Evolutionary conservation across 2,329 filamentous ascomycete species (phyloP).

Genomic region (Alternaria gansuensis): DNA sequence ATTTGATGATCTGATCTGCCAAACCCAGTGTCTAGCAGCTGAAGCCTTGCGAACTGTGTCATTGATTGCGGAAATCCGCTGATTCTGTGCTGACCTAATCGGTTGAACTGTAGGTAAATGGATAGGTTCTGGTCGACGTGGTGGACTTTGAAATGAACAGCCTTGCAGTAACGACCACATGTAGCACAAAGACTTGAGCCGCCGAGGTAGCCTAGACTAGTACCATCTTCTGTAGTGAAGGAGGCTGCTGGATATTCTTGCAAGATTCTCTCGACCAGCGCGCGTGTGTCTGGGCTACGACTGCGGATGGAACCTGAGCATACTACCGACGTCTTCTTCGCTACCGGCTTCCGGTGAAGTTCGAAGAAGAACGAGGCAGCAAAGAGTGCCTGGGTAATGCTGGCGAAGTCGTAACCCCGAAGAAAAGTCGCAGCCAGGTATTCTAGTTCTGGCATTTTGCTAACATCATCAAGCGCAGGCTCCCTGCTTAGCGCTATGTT

Average conservation of each 20-base stretch:
- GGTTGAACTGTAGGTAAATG: conserved; percentile 20
- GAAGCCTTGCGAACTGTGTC: conserved; percentile 12
- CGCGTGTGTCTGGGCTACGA: conserved; percentile 15
- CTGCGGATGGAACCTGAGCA: conserved; percentile 22
- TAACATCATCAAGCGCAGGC: conserved; percentile 18
- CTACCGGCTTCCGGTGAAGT: conserved; percentile 13
- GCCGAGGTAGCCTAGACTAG: conserved; percentile 11
- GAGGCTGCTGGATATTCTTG: conserved; percentile 20
- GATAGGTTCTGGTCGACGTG: conserved; percentile 15
- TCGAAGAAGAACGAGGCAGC: conserved; percentile 26
- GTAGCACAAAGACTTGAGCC: conserved; percentile 12
- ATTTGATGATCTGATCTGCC: conserved; percentile 20
- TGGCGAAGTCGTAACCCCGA: conserved; percentile 19
- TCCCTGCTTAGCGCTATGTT: conserved; percentile 24
- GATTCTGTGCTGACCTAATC: conserved; percentile 16
- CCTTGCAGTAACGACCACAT: conserved; percentile 19
- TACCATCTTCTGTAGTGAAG: conserved; percentile 20
- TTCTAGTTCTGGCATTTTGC: conserved; percentile 23
- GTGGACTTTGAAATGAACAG: conserved; percentile 15
- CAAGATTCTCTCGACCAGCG: conserved; percentile 22
- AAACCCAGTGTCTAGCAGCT: conserved; percentile 26
- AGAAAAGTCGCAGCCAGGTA: conserved; percentile 19
- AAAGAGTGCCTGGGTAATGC: conserved; percentile 16
- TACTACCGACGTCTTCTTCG: conserved; percentile 3
- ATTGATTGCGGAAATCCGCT: conserved; percentile 26